These are phyloP conservation scores for Quercus variabilis DNA, from an alignment of 306 rosid species.

Conservation along the genomic window DNA sequence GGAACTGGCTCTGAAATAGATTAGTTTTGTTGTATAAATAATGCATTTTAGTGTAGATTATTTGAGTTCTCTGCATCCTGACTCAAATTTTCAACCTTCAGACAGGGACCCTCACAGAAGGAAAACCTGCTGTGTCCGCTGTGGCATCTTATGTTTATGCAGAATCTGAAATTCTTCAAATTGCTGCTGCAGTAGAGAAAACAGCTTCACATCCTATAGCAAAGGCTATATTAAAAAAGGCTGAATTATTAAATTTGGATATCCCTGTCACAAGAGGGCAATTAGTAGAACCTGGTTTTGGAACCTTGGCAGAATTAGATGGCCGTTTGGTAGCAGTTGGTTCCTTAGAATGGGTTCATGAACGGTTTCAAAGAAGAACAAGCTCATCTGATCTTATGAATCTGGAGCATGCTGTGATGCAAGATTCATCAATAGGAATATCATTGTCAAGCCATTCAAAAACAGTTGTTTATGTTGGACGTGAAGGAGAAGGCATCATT, in stretches of 20 bases:
- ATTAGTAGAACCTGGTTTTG: slow-evolving; percentile 87
- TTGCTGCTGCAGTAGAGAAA: slow-evolving; percentile 96
- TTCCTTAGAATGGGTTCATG: slow-evolving; percentile 68
- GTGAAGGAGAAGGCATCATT: slow-evolving; percentile 90
- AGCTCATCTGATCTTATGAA: slow-evolving; percentile 44
- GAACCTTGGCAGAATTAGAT: slow-evolving; percentile 83
- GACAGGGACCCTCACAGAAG: slow-evolving; percentile 98
- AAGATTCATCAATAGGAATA: slow-evolving; percentile 41
- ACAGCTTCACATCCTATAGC: slow-evolving; percentile 99
- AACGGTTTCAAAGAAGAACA: slow-evolving; percentile 55
- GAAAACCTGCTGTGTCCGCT: slow-evolving; percentile 83
- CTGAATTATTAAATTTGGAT: slow-evolving; percentile 69
- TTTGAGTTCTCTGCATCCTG: slow-evolving; percentile 12
- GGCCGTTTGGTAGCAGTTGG: slow-evolving; percentile 90
- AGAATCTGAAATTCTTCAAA: slow-evolving; percentile 71
- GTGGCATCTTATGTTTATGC: slow-evolving; percentile 57
- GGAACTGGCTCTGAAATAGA: background rate
- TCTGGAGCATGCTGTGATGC: slow-evolving; percentile 50
- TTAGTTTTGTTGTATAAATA: background rate
- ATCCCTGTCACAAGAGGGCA: slow-evolving; percentile 73
- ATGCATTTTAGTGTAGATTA: background rate
- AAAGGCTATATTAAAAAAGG: slow-evolving; percentile 73
- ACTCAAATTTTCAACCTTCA: slow-evolving; percentile 40
- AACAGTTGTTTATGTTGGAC: slow-evolving; percentile 88
- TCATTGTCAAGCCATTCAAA: slow-evolving; percentile 62